These are phyloP conservation scores for Cinchona pubescens DNA, from an alignment of 257 asterid species.

Conservation along the genomic window DNA sequence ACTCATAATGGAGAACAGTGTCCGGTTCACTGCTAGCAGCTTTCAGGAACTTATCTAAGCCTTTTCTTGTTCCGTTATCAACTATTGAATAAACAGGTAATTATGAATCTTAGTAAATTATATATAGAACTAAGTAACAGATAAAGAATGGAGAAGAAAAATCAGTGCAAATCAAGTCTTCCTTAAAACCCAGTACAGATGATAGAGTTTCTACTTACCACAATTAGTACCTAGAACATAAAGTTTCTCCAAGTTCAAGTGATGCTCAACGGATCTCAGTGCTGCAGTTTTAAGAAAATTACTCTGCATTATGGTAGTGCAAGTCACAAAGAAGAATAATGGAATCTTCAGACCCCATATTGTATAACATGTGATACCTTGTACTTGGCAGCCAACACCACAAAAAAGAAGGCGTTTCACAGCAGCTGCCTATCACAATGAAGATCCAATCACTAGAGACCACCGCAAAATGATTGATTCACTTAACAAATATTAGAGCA, in stretches of 20 bases:
- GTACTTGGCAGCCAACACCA: slow-evolving; percentile 99
- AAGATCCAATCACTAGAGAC: slow-evolving; percentile 15
- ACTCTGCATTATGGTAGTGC: slow-evolving; percentile 58
- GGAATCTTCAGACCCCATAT: slow-evolving; percentile 19
- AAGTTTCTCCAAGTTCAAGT: slow-evolving; percentile 92
- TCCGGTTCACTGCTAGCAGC: slow-evolving; percentile 99
- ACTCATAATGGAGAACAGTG: slow-evolving; percentile 95
- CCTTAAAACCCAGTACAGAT: neutral
- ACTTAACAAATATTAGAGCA: neutral
- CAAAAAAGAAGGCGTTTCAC: slow-evolving; percentile 95
- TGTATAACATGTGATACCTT: slow-evolving; percentile 51
- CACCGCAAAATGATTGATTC: too few species aligned
- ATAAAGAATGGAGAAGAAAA: slow-evolving; percentile 2
- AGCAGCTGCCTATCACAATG: slow-evolving; percentile 78
- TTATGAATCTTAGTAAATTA: neutral
- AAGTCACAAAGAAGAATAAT: slow-evolving; percentile 38
- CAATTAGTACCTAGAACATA: slow-evolving; percentile 96
- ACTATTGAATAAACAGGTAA: slow-evolving; percentile 43
- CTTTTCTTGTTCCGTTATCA: slow-evolving; percentile 94
- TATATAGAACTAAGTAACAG: neutral
- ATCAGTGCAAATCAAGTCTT: neutral
- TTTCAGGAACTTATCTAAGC: slow-evolving; percentile 89
- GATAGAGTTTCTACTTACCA: slow-evolving; percentile 44
- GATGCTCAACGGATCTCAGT: slow-evolving; percentile 79
- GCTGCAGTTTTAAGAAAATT: slow-evolving; percentile 88